Base-by-base conservation (phyloP, 768 basidiomycete genomes). In the Hortiboletus campestris region DNA sequence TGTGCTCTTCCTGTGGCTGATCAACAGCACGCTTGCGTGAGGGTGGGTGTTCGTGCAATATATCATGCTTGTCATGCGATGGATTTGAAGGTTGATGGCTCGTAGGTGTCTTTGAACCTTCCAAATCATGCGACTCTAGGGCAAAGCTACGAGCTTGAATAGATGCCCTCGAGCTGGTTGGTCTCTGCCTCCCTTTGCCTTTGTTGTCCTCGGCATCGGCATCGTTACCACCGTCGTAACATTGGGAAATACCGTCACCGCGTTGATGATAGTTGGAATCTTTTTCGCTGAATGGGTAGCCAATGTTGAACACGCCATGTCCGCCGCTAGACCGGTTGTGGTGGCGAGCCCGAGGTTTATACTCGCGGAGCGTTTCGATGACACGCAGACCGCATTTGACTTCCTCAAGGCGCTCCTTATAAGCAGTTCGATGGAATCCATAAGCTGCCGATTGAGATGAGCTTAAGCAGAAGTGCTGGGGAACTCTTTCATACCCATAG, bases 391-490 rank as follows among this genome's bases (percentile, higher is more conserved):
- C 75, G 39, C 75, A 70, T 53, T 75, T 71, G 7, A 90, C 78
- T n/a, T 75, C 72, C 11, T 82, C 78, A 6, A 90, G 72, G 46
- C 89, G 87, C 34, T 91, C 89, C 61, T 78, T 79, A 67, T 84
- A 92, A 11, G 90, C 90, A 4, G 81, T 85, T n/a, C 78, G 81
- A 67, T 91, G 89, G 70, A 92, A 92, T 19, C 80, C 77, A 62
- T 88, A 87, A 0, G 89, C 88, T 79, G 44, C 20, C 40, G 19
- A 54, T 57, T 17, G 34, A 36, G 29, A 22, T 57, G 5, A 54
- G 57, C 20, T 19, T 10, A 13, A 19, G 45, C 3, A 10, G 13
- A 19, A 17, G n/a, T 14, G 9, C 19, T 17, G 9, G 5, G 14
- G 3, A 41, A 40, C 11, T 22, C 31, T 36, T 44, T 3, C 63